phyloP scores from a whole-genome alignment of 345 rosid genomes.

The Eucalyptus cloeziana region DNA sequence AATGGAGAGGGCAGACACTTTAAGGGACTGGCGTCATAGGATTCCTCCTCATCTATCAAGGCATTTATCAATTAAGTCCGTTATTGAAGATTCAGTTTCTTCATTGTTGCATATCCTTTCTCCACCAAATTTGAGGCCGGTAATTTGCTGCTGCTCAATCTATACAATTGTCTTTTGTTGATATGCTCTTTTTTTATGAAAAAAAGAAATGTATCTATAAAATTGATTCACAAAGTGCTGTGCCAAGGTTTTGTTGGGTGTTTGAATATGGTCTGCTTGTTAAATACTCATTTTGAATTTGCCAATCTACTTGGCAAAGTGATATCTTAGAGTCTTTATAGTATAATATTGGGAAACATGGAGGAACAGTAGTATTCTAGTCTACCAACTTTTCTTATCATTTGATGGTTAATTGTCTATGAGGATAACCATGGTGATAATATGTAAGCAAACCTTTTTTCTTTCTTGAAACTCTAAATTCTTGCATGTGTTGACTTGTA shows the following conservation, averaged over 20 bases:
- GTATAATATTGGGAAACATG: not conserved
- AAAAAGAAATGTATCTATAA: not conserved
- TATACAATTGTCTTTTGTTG: not conserved
- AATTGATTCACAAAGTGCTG: not conserved
- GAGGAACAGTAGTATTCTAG: not conserved
- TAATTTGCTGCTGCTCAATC: slow-evolving; percentile 9
- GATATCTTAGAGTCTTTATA: not conserved
- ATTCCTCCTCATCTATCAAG: slow-evolving; percentile 69
- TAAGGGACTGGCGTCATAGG: slow-evolving; percentile 70
- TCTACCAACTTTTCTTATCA: not conserved
- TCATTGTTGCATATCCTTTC: slow-evolving; percentile 70
- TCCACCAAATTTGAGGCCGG: slow-evolving; percentile 79
- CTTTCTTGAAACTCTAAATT: not conserved
- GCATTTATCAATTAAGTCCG: slow-evolving; percentile 62
- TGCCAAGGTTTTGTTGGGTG: not conserved
- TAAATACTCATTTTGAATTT: not conserved
- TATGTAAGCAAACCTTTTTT: not conserved
- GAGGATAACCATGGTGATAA: not conserved
- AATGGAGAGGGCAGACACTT: slow-evolving; percentile 52
- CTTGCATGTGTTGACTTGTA: not conserved
- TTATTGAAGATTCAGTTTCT: slow-evolving; percentile 70
- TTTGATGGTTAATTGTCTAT: not conserved
- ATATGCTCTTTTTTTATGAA: not conserved
- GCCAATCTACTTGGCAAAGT: not conserved
- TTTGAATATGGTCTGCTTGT: not conserved